Evolutionary conservation across 306 rosid genomes (phyloP).

Genomic region (Morella rubra): DNA sequence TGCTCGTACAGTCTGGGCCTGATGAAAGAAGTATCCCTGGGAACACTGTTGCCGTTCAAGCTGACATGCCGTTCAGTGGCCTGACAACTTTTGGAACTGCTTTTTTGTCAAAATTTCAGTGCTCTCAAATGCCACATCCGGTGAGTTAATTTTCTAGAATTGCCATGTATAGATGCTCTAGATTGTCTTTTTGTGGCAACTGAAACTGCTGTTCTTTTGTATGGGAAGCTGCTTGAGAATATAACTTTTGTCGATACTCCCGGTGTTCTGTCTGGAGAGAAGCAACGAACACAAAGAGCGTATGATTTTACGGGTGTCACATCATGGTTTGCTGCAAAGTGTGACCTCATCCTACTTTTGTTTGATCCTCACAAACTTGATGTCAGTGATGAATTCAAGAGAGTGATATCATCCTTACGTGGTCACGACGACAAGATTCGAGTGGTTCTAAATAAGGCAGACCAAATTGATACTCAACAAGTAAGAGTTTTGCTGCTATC

Average conservation of each 20-base stretch:
- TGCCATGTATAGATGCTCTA: background rate
- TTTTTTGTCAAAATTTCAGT: conserved; percentile 91
- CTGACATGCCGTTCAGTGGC: conserved; percentile 93
- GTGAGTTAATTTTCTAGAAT: conserved; percentile 46
- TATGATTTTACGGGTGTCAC: conserved; percentile 92
- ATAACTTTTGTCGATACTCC: conserved; percentile 94
- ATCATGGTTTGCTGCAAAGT: conserved; percentile 98
- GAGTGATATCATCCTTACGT: conserved; percentile 78
- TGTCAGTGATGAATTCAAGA: conserved; percentile 91
- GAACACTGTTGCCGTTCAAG: conserved; percentile 93
- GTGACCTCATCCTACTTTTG: conserved; percentile 81
- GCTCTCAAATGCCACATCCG: conserved; percentile 96
- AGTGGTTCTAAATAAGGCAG: conserved; percentile 90
- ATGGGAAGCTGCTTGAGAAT: conserved; percentile 69
- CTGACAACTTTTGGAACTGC: conserved; percentile 82
- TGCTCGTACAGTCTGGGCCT: conserved; percentile 65
- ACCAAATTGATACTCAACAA: conserved; percentile 95
- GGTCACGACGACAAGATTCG: conserved; percentile 95
- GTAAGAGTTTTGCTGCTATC: conserved; percentile 35
- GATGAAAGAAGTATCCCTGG: conserved; percentile 99
- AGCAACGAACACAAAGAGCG: conserved; percentile 86
- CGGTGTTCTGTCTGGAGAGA: conserved; percentile 97
- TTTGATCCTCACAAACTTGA: conserved; percentile 99
- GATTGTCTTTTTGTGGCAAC: conserved; percentile 10
- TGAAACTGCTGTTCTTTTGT: conserved; percentile 19